Evolutionary conservation across 352 stramenopile species (phyloP), one percentile per base, ranked within the genome.

Genomic region (Phytophthora capsici): DNA sequence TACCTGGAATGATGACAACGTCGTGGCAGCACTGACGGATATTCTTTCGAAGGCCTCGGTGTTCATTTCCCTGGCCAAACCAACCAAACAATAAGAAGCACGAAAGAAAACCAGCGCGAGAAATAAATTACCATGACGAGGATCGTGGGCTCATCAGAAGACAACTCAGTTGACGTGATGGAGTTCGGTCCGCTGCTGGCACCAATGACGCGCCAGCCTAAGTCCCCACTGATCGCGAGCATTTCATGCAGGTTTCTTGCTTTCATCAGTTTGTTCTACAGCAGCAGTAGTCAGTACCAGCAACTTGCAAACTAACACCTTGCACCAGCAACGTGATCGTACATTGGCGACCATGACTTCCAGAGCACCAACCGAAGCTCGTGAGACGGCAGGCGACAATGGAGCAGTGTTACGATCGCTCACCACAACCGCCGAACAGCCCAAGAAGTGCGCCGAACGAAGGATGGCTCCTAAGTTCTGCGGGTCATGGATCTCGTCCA

Each of bases 391-490:
- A 45, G 86, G 84, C 26, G 86, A 92, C 36, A 94, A 62, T 6
- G 86, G 84, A 8, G 86, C 86, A 17, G 64, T 89, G 56, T 94
- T 91, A 14, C 77, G 78, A 26, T 90, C 80, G 55, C 84, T 94
- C 25, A 90, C 64, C 13, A 94, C 45, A 3, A 94, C 81, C 0
- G 73, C 79, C 4, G 79, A 71, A 44, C 81, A 90, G 49, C 84
- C 86, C 19, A 94, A 74, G 32, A 94, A 94, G 56, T 93, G 83
- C 1, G 84, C 84, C 5, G 86, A 93, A 14, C 86, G 84, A 5
- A 94, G 75, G 26, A 94, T 91, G 0, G 84, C 86, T 30, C 86
- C 86, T 48, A 93, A 81, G 56, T 93, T 94, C 76, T 94, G 86
- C 1, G 86, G 84, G 55, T 94, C 86, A 43, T 94, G 84, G 22